phyloP scores from a whole-genome alignment of 352 stramenopile species.

The Phytophthora quininea region DNA sequence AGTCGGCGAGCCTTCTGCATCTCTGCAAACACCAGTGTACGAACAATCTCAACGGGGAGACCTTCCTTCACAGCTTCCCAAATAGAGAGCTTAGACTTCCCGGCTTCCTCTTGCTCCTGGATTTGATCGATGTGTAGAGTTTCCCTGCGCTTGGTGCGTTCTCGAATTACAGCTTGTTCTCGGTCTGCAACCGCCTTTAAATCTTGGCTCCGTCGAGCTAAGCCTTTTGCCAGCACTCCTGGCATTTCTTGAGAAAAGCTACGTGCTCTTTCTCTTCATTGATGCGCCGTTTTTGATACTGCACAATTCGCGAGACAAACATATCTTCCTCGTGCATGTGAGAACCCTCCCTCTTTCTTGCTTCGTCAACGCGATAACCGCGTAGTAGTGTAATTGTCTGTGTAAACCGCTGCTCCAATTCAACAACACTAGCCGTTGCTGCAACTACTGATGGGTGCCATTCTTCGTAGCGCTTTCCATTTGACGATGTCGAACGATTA shows the following conservation, averaged over 20 bases:
- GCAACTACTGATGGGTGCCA: constrained; percentile 47
- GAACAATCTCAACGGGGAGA: constrained; percentile 49
- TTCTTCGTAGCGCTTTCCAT: constrained; percentile 55
- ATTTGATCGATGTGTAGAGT: constrained; percentile 23
- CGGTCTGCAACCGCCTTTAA: constrained; percentile 2
- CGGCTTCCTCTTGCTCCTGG: constrained; percentile 28
- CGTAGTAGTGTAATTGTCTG: constrained; percentile 46
- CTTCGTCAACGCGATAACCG: constrained; percentile 36
- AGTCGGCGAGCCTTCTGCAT: constrained; percentile 68
- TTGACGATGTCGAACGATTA: constrained; percentile 29
- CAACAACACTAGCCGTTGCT: constrained; percentile 33
- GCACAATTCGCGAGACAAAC: constrained; percentile 26
- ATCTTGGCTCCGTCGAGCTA: constrained; percentile 45
- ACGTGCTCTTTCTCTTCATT: constrained; percentile 31
- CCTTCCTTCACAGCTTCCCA: constrained; percentile 74
- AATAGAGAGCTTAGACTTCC: constrained; percentile 57
- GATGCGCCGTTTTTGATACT: constrained; percentile 14
- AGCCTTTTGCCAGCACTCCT: constrained; percentile 50
- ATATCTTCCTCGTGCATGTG: constrained; percentile 52
- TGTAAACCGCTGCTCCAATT: constrained; percentile 39
- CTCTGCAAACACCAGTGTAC: constrained; percentile 58
- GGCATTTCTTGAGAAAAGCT: constrained; percentile 37
- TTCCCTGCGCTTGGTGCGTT: constrained; percentile 18
- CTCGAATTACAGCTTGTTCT: constrained; percentile 13
- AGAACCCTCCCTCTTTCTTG: constrained; percentile 35